Evolutionary conservation across 768 basidiomycete genomes (phyloP).

Genomic region (Pleurotus cornucopiae): DNA sequence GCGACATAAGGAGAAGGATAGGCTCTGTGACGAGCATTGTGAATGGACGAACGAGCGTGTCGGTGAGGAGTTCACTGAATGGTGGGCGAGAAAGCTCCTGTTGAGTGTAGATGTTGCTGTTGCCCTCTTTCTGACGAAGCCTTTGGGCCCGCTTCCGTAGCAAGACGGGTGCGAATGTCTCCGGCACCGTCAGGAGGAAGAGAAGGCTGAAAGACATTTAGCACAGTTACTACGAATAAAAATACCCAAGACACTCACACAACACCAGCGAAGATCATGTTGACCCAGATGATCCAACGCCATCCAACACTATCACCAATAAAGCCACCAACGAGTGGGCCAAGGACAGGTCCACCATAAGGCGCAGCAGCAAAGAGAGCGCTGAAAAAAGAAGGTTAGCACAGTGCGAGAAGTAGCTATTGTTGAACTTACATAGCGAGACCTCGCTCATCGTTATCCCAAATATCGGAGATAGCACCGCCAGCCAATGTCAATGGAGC

Average conservation of each 20-base stretch:
- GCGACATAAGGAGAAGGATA: slow-evolving; percentile 38
- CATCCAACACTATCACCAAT: slow-evolving; percentile 36
- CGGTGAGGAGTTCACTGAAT: slow-evolving; percentile 28
- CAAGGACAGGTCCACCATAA: slow-evolving; percentile 35
- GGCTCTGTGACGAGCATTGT: slow-evolving; percentile 41
- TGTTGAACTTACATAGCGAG: slow-evolving; percentile 23
- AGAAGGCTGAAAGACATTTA: slow-evolving; percentile 8
- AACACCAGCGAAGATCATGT: slow-evolving; percentile 35
- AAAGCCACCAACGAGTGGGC: slow-evolving; percentile 47
- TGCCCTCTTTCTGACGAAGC: slow-evolving; percentile 32
- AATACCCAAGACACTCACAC: slow-evolving; percentile 16
- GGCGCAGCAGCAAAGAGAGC: slow-evolving; percentile 35
- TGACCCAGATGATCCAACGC: slow-evolving; percentile 34
- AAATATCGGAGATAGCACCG: slow-evolving; percentile 33
- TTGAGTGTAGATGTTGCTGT: slow-evolving; percentile 32
- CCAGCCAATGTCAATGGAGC: slow-evolving; percentile 36
- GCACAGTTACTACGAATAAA: not conserved
- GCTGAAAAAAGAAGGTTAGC: not conserved
- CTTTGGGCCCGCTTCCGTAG: slow-evolving; percentile 32
- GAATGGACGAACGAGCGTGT: slow-evolving; percentile 39
- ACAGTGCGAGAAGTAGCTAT: not conserved
- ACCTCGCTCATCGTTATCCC: slow-evolving; percentile 36
- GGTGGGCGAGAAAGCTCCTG: slow-evolving; percentile 34
- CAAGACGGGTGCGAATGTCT: slow-evolving; percentile 43
- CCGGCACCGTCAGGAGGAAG: slow-evolving; percentile 27